Evolutionary conservation across 352 stramenopile species (phyloP).

Genomic region (Phytophthora cryptogea): DNA sequence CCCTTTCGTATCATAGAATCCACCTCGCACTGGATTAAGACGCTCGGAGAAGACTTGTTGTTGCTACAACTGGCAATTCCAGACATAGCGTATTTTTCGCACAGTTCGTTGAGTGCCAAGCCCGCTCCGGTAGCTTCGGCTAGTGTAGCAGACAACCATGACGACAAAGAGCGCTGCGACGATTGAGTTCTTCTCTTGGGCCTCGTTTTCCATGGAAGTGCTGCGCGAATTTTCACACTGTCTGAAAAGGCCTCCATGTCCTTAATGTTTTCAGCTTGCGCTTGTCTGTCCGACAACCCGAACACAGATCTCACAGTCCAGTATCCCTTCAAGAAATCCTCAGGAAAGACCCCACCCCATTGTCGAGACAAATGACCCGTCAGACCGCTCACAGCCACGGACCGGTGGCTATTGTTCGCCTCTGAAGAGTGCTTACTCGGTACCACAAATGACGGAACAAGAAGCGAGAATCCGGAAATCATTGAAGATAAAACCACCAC

Average conservation of each 20-base stretch:
- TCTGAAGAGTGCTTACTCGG: slow-evolving; percentile 19
- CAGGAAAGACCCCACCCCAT: slow-evolving; percentile 49
- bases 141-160: slow-evolving; percentile 29
- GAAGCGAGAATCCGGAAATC: slow-evolving; percentile 44
- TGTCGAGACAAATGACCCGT: slow-evolving; percentile 60
- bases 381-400: slow-evolving; percentile 67
- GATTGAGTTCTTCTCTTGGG: slow-evolving; percentile 12
- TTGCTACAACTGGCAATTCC: slow-evolving; percentile 12
- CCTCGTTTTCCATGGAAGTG: slow-evolving; percentile 1
- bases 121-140: slow-evolving; percentile 25
- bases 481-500: slow-evolving; percentile 62
- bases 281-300: slow-evolving; percentile 25
- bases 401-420: slow-evolving; percentile 33
- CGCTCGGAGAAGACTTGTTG: background rate
- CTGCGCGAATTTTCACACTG: slow-evolving; percentile 5
- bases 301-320: slow-evolving; percentile 71
- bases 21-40: slow-evolving; percentile 40
- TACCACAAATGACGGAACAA: slow-evolving; percentile 47
- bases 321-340: slow-evolving; percentile 79
- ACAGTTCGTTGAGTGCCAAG: slow-evolving; percentile 31
- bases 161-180: slow-evolving; percentile 8
- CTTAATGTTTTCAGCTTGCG: slow-evolving; percentile 31
- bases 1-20: slow-evolving; percentile 42
- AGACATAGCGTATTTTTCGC: slow-evolving; percentile 18
- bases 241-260: slow-evolving; percentile 52